Percentiles rank a stretch among this genome's conserved stretches.
phyloP scores from a whole-genome alignment of 495 filamentous ascomycete species.

The Melanomma pulvis-pyrius region DNA sequence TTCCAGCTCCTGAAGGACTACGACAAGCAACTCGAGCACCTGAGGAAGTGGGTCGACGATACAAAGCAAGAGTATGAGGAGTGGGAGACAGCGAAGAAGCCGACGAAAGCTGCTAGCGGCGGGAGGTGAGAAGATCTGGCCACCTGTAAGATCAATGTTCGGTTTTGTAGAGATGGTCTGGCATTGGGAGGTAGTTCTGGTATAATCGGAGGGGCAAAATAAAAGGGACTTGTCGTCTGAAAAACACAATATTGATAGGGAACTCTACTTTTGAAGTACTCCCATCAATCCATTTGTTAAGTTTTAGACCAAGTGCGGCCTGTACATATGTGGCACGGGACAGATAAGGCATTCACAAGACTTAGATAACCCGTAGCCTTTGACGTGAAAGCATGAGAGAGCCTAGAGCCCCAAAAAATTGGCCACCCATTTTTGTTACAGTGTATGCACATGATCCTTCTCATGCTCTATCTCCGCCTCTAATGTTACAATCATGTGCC shows the following conservation, averaged over 20 bases:
- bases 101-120: not conserved
- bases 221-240: too few relatives aligned
- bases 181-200: not conserved
- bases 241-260: too few relatives aligned
- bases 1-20: conserved; percentile 85
- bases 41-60: conserved; percentile 78
- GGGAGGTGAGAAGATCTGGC: conserved; percentile 5
- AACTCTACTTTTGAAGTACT: not conserved
- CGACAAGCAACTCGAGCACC: conserved; percentile 79
- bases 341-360: not conserved
- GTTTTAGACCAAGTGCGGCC: not conserved
- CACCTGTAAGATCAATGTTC: not conserved
- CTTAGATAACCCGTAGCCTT: not conserved
- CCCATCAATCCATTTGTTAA: too few relatives aligned
- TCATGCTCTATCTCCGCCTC: not conserved
- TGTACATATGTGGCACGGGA: not conserved
- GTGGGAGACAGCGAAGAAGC: conserved; percentile 58
- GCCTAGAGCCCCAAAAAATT: not conserved
- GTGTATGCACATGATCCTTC: not conserved
- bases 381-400: not conserved
- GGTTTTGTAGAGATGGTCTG: not conserved
- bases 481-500: not conserved
- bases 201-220: not conserved
- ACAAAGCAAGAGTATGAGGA: conserved; percentile 79
- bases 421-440: not conserved